Evolutionary conservation across 2,329 filamentous ascomycete genomes (phyloP), one percentile per base, ranked within the genome.

Genomic region (Metarhizium brunneum): DNA sequence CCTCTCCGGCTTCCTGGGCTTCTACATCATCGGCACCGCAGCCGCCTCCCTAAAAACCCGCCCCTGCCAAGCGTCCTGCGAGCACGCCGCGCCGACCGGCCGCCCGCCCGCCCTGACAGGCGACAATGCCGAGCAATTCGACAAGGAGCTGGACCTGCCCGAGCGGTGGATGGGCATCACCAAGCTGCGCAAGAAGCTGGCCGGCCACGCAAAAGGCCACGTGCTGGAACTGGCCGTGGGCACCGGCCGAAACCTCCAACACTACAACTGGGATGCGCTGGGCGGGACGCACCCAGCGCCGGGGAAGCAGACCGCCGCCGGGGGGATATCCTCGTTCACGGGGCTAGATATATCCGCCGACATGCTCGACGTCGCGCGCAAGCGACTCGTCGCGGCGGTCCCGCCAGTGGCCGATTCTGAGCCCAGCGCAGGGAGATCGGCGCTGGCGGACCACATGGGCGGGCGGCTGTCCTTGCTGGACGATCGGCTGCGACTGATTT

Each of bases 191-290:
- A 70, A 71, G 52, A 68, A 70, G 25, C 69, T 86, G 30, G 78
- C 77, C 1, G 63, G 67, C 13, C 66, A 69, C 36, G 82, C 78
- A 6, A 65, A 65, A 0, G 83, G 83, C 2, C 72, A 83, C 65
- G 83, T 86, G 13, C 74, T 85, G 36, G 83, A 86, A 66, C 73
- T 86, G 13, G 82, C 82, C 18, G 76, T 85, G 55, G 83, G 83
- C 18, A 84, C 83, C 2, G 83, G 83, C 3, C 74, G 83, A 13
- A 86, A 86, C 62, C 64, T 85, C 16, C 71, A 74, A 43, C 82
- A 77, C 66, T 85, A 85, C 65, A 71, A 78, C 63, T 86, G 82
- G 81, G 72, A 71, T 18, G 68, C 69, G 14, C 64, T 78, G 11
- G 66, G 64, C 29, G 32, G 30, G n/a, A 25, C 16, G 1, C 6